Base-by-base conservation (phyloP, 2,329 filamentous ascomycete species). In the Neophaeococcomyces mojaviensis region DNA sequence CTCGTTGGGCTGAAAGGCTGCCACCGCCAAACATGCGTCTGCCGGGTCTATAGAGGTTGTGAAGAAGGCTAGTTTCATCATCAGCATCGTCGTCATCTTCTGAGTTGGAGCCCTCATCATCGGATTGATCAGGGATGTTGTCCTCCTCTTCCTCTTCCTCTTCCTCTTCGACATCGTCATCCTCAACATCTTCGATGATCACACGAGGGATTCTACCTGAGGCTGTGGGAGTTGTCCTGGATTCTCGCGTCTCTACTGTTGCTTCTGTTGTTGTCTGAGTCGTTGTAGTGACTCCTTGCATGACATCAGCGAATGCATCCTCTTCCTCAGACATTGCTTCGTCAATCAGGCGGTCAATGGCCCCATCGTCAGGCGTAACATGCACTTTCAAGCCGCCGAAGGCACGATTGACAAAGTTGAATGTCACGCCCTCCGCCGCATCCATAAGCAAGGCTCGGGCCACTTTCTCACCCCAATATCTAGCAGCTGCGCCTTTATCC, bases 401-500 rank as follows among this genome's bases (percentile, higher is more conserved):
- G 3, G 78, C 77, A 26, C 71, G 69, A 56, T 81, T 78, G 16
- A 80, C 73, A 50, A 73, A 73, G 13, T 68, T 65, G 59, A 76
- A 81, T 34, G 74, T 74, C 37, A 83, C 66, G 2, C 69, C 71
- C 50, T 72, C 71, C 0, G 69, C 72, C 16, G 73, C 73, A 54
- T 76, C 75, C 66, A 79, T 71, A 38, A 84, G 58, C 2, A 84
- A 54, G 1, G 78, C 76, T 46, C 79, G 68, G 1, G 73, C 77
- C 13, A 83, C 74, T 44, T 74, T 74, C 45, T 76, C 64, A 3
- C 70, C 76, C 81, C 81, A 84, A 55, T 77, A 80, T 30, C 62
- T 56, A 42, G 68, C 62, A 2, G 70, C 70, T 3, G 64, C 60
- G 19, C 60, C 58, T 20, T 72, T 65, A 50, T 69, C 65, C 58